phyloP scores from a whole-genome alignment of 1,284 basidiomycete species.

The Caloboletus firmus region DNA sequence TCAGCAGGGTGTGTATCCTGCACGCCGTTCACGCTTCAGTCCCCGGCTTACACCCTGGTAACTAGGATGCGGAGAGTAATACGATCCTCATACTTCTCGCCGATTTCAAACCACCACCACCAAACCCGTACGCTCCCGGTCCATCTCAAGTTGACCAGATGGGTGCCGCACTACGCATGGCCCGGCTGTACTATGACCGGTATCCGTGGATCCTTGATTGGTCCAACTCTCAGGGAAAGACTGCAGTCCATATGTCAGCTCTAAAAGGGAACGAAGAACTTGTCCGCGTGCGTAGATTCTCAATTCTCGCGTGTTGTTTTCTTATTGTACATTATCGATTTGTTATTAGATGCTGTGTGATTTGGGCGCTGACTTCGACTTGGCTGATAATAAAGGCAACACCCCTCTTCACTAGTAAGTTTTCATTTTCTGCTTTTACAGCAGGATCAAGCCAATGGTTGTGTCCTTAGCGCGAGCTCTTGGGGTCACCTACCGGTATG shows the following conservation, averaged over 20 bases:
- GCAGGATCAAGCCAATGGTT: constrained; percentile 11
- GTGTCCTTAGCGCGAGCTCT: constrained; percentile 64
- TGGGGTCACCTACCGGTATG: constrained; percentile 79
- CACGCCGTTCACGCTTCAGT: neutral
- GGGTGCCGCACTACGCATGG: constrained; percentile 76
- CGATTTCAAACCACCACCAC: constrained; percentile 60
- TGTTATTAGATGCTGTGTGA: constrained; percentile 78
- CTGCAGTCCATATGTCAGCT: constrained; percentile 85
- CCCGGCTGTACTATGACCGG: constrained; percentile 75
- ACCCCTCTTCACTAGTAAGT: constrained; percentile 90
- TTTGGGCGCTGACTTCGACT: constrained; percentile 82
- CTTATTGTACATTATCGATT: constrained; percentile 20
- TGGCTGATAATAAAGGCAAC: constrained; percentile 89
- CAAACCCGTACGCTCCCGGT: constrained; percentile 47
- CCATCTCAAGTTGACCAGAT: constrained; percentile 59
- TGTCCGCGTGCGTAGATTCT: constrained; percentile 60
- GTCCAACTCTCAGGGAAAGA: constrained; percentile 86
- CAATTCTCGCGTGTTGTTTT: constrained; percentile 14
- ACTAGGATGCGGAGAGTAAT: constrained; percentile 84
- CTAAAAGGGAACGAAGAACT: constrained; percentile 88
- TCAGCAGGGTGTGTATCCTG: constrained; percentile 71
- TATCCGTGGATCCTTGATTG: constrained; percentile 86
- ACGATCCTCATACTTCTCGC: constrained; percentile 88
- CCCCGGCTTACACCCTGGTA: constrained; percentile 15
- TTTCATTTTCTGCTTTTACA: neutral